Percentiles rank a stretch among this genome's conserved stretches.
Conservation (phyloP, 2,329 filamentous ascomycete species). For the Didymella keratinophila region DNA sequence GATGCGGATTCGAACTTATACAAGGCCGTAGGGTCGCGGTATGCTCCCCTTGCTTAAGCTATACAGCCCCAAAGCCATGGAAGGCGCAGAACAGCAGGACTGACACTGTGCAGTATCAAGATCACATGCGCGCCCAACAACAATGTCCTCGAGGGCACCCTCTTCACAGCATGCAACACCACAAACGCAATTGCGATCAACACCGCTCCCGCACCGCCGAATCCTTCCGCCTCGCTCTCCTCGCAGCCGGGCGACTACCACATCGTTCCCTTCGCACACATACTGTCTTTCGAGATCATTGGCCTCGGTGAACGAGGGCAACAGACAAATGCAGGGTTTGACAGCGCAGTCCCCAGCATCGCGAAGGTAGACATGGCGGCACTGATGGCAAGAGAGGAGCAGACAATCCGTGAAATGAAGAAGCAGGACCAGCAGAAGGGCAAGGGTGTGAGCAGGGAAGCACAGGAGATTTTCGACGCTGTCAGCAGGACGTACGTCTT, state of each 20-base stretch:
- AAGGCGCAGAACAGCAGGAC: conserved; percentile 4
- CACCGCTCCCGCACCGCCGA: conserved; percentile 57
- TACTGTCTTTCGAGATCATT: conserved; percentile 65
- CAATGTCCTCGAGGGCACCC: conserved; percentile 65
- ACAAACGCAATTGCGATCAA: conserved; percentile 69
- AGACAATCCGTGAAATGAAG: conserved; percentile 64
- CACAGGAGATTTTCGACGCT: conserved; percentile 69
- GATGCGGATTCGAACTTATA: conserved; percentile 63
- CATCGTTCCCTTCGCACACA: conserved; percentile 66
- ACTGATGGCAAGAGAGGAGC: conserved; percentile 63
- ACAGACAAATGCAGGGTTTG: conserved; percentile 53
- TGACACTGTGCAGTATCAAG: conserved; percentile 59
- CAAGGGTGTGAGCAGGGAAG: conserved; percentile 67
- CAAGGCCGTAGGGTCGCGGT: conserved; percentile 69
- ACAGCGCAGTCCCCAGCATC: conserved; percentile 55
- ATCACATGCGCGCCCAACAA: conserved; percentile 63
- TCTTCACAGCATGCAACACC: conserved; percentile 68
- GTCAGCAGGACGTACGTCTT: conserved; percentile 63
- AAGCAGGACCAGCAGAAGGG: conserved; percentile 65
- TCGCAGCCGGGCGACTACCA: conserved; percentile 63
- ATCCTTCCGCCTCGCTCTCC: conserved; percentile 51
- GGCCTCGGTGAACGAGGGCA: conserved; percentile 45
- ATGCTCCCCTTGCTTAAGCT: conserved; percentile 40
- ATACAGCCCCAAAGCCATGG: conserved; percentile 1
- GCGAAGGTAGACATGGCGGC: conserved; percentile 63